Conservation (phyloP, 2,329 filamentous ascomycete genomes). For the Diplodia intermedia region DNA sequence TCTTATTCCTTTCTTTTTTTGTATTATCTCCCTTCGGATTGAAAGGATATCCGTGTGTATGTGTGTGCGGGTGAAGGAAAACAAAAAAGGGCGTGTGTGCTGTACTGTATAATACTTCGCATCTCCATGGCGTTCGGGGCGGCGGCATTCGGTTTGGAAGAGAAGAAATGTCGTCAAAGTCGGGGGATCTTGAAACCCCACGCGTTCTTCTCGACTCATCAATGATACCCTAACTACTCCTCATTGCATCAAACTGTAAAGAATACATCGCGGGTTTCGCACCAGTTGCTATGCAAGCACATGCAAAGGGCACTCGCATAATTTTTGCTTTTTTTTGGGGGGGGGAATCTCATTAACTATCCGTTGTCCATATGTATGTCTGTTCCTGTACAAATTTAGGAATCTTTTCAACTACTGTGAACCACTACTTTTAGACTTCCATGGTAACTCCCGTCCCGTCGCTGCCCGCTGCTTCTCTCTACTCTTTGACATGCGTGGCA, state of each 20-base stretch:
- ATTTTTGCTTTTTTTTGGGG: not conserved
- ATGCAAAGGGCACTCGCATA: not conserved
- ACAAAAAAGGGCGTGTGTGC: no score
- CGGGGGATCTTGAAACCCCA: not conserved
- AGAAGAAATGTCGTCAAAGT: not conserved
- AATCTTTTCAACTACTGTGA: not conserved
- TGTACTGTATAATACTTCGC: not conserved
- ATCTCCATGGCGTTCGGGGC: not conserved
- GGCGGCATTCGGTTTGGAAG: not conserved
- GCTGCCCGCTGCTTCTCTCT: not conserved
- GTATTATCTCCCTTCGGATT: no score
- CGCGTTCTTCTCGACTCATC: not conserved
- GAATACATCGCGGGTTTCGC: not conserved
- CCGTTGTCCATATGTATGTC: constrained; percentile 11
- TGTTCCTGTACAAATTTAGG: not conserved
- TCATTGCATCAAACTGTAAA: not conserved
- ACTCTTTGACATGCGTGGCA: not conserved
- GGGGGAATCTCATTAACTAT: constrained; percentile 13
- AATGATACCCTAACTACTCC: not conserved
- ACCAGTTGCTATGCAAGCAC: not conserved
- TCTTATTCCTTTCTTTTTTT: no score
- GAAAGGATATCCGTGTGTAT: no score
- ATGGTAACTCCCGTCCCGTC: not conserved
- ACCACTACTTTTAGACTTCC: not conserved
- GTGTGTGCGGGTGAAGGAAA: no score